Conservation (phyloP, 768 basidiomycete species). For the Hericium coralloides region DNA sequence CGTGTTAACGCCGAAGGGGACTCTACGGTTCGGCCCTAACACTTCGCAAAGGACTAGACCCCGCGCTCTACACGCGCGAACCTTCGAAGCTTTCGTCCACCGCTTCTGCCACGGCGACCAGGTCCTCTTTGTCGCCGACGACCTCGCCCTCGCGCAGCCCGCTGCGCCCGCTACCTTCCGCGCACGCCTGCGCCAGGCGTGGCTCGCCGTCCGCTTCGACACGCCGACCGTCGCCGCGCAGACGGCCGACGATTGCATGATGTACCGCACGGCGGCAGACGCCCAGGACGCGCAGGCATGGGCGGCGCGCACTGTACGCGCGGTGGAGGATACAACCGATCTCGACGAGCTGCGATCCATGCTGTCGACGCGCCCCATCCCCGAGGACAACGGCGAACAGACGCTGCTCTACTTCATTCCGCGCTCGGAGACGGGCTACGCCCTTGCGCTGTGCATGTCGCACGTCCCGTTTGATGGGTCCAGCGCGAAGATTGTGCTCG, state of each 20-base stretch:
- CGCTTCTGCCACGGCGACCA: not conserved
- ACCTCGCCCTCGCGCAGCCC: not conserved
- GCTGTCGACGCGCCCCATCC: not conserved
- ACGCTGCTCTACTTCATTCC: not conserved
- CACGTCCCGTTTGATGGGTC: conserved; percentile 20
- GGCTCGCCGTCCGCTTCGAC: not conserved
- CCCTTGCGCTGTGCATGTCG: conserved; percentile 8
- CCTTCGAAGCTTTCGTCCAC: not conserved
- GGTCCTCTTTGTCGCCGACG: not conserved
- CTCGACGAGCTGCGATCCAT: not conserved
- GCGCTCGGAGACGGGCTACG: not conserved
- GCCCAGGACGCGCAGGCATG: not conserved
- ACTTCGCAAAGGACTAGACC: too few relatives aligned
- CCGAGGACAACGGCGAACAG: not conserved
- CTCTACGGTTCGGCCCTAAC: too few relatives aligned
- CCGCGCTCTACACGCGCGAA: too few relatives aligned
- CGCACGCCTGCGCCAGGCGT: not conserved
- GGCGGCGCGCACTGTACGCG: not conserved
- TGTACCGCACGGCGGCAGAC: not conserved
- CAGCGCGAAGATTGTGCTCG: conserved; percentile 16
- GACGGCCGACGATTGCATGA: not conserved
- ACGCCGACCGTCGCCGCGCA: not conserved
- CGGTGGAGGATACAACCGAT: not conserved
- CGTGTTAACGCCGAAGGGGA: too few relatives aligned
- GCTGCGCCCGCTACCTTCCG: not conserved